These are phyloP conservation scores for Cutaneotrichosporon cavernicola DNA, from an alignment of 1,284 basidiomycete genomes.

Conservation along the genomic window DNA sequence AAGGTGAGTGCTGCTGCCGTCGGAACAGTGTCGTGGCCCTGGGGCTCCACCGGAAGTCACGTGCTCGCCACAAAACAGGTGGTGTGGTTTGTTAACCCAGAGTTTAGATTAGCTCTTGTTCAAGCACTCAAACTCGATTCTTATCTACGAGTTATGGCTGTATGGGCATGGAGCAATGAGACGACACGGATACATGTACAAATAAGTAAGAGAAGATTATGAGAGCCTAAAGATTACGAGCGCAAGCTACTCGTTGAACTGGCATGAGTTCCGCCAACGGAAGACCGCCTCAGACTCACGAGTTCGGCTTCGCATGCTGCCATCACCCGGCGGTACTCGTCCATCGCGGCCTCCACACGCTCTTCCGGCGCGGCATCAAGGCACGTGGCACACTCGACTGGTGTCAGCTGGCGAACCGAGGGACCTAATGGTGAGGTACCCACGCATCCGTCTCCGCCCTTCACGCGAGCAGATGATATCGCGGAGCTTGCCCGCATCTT, in stretches of 20 bases:
- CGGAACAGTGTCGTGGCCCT: not conserved
- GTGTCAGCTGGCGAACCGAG: not conserved
- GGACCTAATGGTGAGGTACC: not conserved
- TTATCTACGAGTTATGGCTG: no score
- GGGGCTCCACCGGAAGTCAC: not conserved
- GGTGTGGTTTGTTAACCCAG: not conserved
- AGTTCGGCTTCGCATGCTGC: not conserved
- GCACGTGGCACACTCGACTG: constrained; percentile 6
- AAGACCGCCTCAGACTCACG: no score
- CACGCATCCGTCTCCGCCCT: constrained; percentile 3
- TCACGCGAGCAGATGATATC: constrained; percentile 2
- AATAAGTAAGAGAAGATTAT: not conserved
- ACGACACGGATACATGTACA: not conserved
- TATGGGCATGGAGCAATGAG: not conserved
- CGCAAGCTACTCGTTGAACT: constrained; percentile 2
- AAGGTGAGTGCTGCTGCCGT: not conserved
- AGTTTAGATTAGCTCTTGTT: not conserved
- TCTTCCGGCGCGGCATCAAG: not conserved
- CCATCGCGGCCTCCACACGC: not conserved
- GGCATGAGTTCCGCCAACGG: not conserved
- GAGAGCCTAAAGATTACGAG: not conserved
- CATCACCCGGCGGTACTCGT: constrained; percentile 4
- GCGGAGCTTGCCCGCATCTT: not conserved
- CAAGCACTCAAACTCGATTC: no score
- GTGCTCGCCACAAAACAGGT: not conserved